phyloP scores from a whole-genome alignment of 2,329 filamentous ascomycete genomes.

The Fusarium scirpi region DNA sequence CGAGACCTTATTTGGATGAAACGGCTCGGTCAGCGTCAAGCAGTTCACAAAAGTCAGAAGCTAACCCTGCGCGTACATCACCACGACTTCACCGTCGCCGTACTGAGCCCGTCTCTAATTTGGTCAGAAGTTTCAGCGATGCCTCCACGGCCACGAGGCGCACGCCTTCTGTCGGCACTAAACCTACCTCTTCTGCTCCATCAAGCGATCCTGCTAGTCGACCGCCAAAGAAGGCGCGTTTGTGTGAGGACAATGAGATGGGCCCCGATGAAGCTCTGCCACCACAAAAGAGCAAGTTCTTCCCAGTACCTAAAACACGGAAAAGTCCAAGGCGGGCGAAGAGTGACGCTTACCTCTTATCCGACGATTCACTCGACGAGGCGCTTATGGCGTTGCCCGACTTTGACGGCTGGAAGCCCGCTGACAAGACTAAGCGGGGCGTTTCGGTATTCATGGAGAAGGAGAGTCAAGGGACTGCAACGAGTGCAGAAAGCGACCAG shows the following conservation, averaged over 20 bases:
- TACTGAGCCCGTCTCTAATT: constrained; percentile 64
- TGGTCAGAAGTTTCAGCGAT: constrained; percentile 52
- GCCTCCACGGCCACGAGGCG: constrained; percentile 37
- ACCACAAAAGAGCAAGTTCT: constrained; percentile 67
- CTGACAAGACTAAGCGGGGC: constrained; percentile 51
- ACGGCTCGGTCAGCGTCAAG: constrained; percentile 39
- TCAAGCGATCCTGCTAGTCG: constrained; percentile 48
- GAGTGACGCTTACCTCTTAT: constrained; percentile 61
- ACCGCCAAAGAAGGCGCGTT: constrained; percentile 68
- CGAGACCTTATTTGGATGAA: constrained; percentile 66
- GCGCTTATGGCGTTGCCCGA: constrained; percentile 65
- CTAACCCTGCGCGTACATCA: constrained; percentile 48
- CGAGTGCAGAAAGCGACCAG: constrained; percentile 35
- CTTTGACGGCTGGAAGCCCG: constrained; percentile 60
- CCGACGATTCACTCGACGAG: constrained; percentile 69
- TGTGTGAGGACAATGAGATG: constrained; percentile 63
- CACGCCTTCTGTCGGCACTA: constrained; percentile 22
- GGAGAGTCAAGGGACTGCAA: constrained; percentile 47
- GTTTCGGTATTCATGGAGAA: constrained; percentile 61
- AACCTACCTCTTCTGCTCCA: constrained; percentile 21
- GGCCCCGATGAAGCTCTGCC: constrained; percentile 51
- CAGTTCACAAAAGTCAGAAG: constrained; percentile 25
- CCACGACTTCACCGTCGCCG: constrained; percentile 61
- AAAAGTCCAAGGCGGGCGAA: constrained; percentile 49
- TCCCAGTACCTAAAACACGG: constrained; percentile 52